Base-by-base conservation (phyloP, 352 stramenopile species). In the Pythium pectinolyticum region DNA sequence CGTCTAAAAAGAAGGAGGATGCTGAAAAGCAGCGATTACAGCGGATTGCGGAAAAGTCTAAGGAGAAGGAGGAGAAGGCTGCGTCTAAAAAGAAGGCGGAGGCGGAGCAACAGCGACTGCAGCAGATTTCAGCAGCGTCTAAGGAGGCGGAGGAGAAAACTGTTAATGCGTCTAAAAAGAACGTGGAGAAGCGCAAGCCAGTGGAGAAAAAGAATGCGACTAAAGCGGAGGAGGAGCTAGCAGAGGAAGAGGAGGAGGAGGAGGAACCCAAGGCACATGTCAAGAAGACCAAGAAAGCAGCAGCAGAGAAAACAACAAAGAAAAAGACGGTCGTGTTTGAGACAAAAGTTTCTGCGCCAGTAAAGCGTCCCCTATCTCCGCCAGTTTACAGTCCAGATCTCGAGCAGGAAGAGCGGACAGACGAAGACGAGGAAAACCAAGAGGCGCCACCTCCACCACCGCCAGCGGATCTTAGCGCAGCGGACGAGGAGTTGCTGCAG, bases 401-500 rank as follows among this genome's bases (percentile, higher is more conserved):
- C 2, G 53, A 63, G 2, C 12, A 37, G n/a, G n/a, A 55, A n/a
- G 27, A 53, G 25, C 30, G 2, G 30, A 1, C 43, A 2, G 43
- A 40, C 15, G 9, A 37, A n/a, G 14, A 61, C 10, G 17, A 27
- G 5, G 8, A 43, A 34, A n/a, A n/a, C n/a, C n/a, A n/a, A n/a
- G n/a, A n/a, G n/a, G n/a, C n/a, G n/a, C 11, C 25, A 14, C 19
- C 50, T 4, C 4, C 11, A 25, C 32, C 32, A 14, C 27, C 39
- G 22, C 15, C 39, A 20, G 22, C 31, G 57, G 12, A 55, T 11
- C 68, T 65, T 2, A 69, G 67, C 15, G 61, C 77, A 15, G 67
- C 67, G 0, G 74, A 78, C 10, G 72, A 85, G 31, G 82, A 83
- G 20, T 54, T 91, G 32, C 58, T 88, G 28, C 63, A 78, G 15